Percentiles rank a stretch among this genome's conserved stretches.
Conservation (phyloP, 2,329 filamentous ascomycete genomes). For the Aureobasidium mangrovei region DNA sequence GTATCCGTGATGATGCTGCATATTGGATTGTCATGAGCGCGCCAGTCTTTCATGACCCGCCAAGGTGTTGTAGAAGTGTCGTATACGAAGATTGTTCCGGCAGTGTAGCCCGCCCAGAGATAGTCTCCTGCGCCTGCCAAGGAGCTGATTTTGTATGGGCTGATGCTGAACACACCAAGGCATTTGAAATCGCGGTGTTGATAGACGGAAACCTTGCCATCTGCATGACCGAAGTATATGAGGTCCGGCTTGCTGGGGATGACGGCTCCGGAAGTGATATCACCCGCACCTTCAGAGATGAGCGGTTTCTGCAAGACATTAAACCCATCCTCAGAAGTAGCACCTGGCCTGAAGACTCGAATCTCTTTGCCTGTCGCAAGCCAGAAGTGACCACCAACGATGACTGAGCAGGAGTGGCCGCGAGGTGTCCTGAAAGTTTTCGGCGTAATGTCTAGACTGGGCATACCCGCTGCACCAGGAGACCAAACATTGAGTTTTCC, state of each 20-base stretch:
- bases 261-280: constrained; percentile 75
- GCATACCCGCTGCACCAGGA: constrained; percentile 64
- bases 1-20: constrained; percentile 68
- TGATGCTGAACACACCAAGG: constrained; percentile 73
- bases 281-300: constrained; percentile 63
- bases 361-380: constrained; percentile 80
- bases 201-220: constrained; percentile 94
- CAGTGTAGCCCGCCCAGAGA: constrained; percentile 92
- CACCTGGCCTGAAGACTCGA: constrained; percentile 68
- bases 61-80: constrained; percentile 76
- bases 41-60: constrained; percentile 90
- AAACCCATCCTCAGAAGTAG: constrained; percentile 59
- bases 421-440: constrained; percentile 70
- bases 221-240: constrained; percentile 83
- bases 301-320: constrained; percentile 67
- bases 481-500: constrained; percentile 84
- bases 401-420: constrained; percentile 80
- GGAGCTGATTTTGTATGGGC: constrained; percentile 89
- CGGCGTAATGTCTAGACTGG: constrained; percentile 65
- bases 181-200: constrained; percentile 68
- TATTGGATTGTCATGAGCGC: constrained; percentile 76
- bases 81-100: constrained; percentile 87
- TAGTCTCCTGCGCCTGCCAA: constrained; percentile 71
- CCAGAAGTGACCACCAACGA: constrained; percentile 81
- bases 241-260: constrained; percentile 66